Percentiles rank a stretch among this genome's conserved stretches.
Evolutionary conservation across 768 basidiomycete species (phyloP).

Genomic region (Phlebiopsis flavidoalba): DNA sequence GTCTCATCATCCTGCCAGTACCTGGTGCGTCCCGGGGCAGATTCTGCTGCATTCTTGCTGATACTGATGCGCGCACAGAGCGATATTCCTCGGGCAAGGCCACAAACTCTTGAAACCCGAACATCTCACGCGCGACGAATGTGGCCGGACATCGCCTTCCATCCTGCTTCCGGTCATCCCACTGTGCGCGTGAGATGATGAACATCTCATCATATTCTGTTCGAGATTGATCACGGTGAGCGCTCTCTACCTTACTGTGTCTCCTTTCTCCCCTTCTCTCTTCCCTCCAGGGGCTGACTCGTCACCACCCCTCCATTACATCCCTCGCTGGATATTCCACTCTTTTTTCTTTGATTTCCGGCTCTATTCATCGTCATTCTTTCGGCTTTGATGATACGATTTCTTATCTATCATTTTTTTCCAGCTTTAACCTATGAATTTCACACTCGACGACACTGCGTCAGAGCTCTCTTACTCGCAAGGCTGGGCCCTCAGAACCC

Average conservation of each 20-base stretch:
- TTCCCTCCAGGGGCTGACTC: background rate
- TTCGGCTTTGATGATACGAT: background rate
- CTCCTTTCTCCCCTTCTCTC: background rate
- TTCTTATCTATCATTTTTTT: background rate
- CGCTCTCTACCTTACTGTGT: background rate
- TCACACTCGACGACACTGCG: slow-evolving; percentile 26
- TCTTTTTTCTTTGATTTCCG: background rate
- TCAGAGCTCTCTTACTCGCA: slow-evolving; percentile 18
- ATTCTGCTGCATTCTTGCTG: background rate
- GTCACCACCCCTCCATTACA: background rate
- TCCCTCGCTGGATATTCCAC: background rate
- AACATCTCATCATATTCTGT: background rate
- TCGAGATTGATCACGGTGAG: background rate
- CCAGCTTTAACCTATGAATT: slow-evolving; percentile 16
- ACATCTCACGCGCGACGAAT: background rate
- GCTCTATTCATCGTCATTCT: background rate
- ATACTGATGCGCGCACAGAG: background rate
- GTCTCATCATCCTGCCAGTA: no score
- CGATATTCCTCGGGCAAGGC: background rate
- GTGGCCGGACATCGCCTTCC: no score
- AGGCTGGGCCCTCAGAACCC: slow-evolving; percentile 21
- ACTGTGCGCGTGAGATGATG: background rate
- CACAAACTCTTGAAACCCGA: background rate
- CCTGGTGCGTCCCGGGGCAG: no score
- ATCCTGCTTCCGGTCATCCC: background rate